These are phyloP conservation scores for Trypanosoma congolense DNA, from an alignment of 208 protist genomes.

Conservation along the genomic window DNA sequence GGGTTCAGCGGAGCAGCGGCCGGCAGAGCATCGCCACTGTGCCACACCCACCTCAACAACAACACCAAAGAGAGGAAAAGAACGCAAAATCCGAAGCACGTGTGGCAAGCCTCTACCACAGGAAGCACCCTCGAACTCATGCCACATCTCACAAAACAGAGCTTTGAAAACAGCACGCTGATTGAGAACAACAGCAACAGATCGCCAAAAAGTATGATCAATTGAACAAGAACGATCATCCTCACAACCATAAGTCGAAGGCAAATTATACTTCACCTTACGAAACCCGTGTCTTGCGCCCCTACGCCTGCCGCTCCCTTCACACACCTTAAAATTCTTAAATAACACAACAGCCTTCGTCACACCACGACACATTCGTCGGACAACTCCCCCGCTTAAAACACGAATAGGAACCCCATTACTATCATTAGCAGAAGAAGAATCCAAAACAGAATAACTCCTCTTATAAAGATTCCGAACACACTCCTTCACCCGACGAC, in stretches of 20 bases:
- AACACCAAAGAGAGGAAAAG: conserved; percentile 22
- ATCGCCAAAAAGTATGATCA: conserved; percentile 10
- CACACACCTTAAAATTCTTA: neutral
- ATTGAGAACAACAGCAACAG: conserved; percentile 2
- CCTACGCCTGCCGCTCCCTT: no score
- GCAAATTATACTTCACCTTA: no score
- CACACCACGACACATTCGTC: neutral
- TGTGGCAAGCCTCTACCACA: neutral
- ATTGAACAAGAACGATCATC: no score
- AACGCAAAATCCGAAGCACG: conserved; percentile 2
- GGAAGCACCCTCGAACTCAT: neutral
- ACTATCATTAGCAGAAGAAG: no score
- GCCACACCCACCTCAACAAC: conserved; percentile 8
- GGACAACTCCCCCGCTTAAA: no score
- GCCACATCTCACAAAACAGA: neutral
- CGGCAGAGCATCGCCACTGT: neutral
- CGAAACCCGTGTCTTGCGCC: no score
- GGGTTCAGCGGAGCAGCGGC: neutral
- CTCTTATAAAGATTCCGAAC: no score
- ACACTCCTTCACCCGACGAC: no score
- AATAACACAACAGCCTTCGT: conserved; percentile 1
- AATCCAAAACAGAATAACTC: no score
- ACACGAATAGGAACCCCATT: no score
- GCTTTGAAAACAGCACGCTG: conserved; percentile 9
- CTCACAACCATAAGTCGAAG: no score